phyloP scores from a whole-genome alignment of 2,329 filamentous ascomycete genomes.

The Colletotrichum lentis region DNA sequence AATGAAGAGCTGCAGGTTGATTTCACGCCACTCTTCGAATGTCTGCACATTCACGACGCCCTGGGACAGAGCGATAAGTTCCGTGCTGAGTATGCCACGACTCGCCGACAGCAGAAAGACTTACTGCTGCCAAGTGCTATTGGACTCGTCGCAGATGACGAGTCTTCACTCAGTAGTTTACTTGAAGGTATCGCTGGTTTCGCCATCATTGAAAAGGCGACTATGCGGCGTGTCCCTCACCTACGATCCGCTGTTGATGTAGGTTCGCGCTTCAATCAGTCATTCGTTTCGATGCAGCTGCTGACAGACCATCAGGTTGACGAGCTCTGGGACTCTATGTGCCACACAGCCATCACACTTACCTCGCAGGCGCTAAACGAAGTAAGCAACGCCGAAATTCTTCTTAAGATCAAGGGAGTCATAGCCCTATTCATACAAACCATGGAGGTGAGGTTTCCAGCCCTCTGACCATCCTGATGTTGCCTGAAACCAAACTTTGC shows the following conservation, averaged over 20 bases:
- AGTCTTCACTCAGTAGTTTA: conserved; percentile 84
- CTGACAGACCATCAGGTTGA: conserved; percentile 71
- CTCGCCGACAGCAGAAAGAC: conserved; percentile 89
- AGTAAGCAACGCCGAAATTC: conserved; percentile 85
- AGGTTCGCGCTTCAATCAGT: conserved; percentile 45
- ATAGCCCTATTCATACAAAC: conserved; percentile 96
- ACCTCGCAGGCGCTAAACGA: conserved; percentile 80
- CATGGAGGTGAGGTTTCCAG: conserved; percentile 75
- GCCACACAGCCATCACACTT: conserved; percentile 81
- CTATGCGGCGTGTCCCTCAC: conserved; percentile 85
- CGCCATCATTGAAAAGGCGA: conserved; percentile 94
- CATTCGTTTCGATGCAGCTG: neutral
- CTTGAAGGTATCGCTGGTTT: conserved; percentile 95
- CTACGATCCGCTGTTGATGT: conserved; percentile 85
- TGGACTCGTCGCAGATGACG: conserved; percentile 81
- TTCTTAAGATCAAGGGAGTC: conserved; percentile 94
- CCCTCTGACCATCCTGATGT: neutral
- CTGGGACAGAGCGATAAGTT: conserved; percentile 93
- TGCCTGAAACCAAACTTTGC: conserved; percentile 32
- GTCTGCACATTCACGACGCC: conserved; percentile 94
- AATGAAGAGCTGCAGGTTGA: conserved; percentile 96
- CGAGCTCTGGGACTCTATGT: conserved; percentile 98
- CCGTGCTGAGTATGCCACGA: conserved; percentile 88
- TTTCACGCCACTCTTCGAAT: conserved; percentile 93
- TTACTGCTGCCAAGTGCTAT: conserved; percentile 81